Base-by-base conservation (phyloP, 2,329 filamentous ascomycete genomes). In the Ceratocystis variospora region DNA sequence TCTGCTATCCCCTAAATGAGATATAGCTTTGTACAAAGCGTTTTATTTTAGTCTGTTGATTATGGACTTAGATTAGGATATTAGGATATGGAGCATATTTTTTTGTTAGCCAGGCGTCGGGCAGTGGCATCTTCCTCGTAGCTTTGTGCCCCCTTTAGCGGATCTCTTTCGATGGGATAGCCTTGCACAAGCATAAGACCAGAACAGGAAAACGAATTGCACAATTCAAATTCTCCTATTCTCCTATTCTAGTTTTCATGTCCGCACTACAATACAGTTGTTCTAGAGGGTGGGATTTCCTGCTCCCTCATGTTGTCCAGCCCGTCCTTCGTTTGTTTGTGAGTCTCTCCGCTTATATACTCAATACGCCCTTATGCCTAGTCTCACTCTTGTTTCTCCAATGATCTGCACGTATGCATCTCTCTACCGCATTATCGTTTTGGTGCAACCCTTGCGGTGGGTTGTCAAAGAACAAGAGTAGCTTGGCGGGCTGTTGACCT, bases 371-470 rank as follows among this genome's bases (percentile, higher is more conserved):
- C 37, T 41, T 41, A 12, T 41, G 37, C 37, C 37, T 25, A 8
- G 19, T 2, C 3, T 53, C 22, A 8, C 8, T n/a, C 28, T 59
- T 28, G 12, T 5, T 59, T 17, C 28, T n/a, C 25, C 25, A 12
- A 59, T 59, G 55, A 59, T 59, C 55, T 59, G 55, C 55, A 59
- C n/a, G n/a, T 37, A 59, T 59, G 55, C 55, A 59, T 59, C 33
- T 59, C 55, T 59, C 28, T 59, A 33, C 55, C 55, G 55, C 31
- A 4, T 33, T 33, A 59, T 59, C 17, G 25, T n/a, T 8, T 59
- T 37, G 28, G 15, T 59, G 55, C 55, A 33, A 59, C 55, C 12
- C 55, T 59, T 37, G 55, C 55, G 55, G 55, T 59, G 55, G 28
- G 15, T 59, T 37, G 55, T 59, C 55, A 59, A 37, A 59, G 17